Base-by-base conservation (phyloP, 2,329 filamentous ascomycete species). In the Verticillium klebahnii region DNA sequence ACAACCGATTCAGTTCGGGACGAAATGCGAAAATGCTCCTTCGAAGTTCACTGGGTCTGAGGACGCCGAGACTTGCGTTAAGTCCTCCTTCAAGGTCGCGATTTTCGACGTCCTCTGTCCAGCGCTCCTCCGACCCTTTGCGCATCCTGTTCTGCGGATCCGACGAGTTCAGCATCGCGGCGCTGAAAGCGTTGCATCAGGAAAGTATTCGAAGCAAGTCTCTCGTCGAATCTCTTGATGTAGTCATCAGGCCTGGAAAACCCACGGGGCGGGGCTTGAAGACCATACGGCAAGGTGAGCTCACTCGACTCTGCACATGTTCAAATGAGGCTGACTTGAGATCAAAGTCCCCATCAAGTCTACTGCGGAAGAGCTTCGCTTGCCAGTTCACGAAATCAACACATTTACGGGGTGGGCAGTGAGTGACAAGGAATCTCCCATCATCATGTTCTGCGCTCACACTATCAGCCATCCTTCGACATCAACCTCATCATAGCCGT, bases 141-240 rank as follows among this genome's bases (percentile, higher is more conserved):
- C 84, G 88, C 37, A 92, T 99, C 60, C 83, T 99, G 4, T 99
- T 97, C 77, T 98, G 93, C 76, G 95, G 95, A 65, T 95, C 94
- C 3, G 95, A 99, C 74, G 82, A 88, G 2, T 97, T 98, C 75
- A 97, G 94, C 78, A 89, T 89, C 69, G 84, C 84, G 59, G 92
- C 92, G 1, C 80, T 99, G 58, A 78, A 78, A 62, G 90, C 90
- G 6, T 78, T 99, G 37, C 74, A 89, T 68, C 70, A 77, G 5
- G 89, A 92, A 70, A 82, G 87, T 59, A 64, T 73, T 31, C 70
- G 69, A 60, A 81, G 82, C 61, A 81, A 77, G 7, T 75, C 76
- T 19, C 77, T 86, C 12, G 87, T 97, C 60, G 80, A 82, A 62
- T 92, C 90, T 5, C 89, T 99, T 66, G 89, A 97, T 73, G 93